Evolutionary conservation across 1,284 basidiomycete genomes (phyloP), one percentile per base, ranked within the genome.

Genomic region (Bondarzewia mesenterica): DNA sequence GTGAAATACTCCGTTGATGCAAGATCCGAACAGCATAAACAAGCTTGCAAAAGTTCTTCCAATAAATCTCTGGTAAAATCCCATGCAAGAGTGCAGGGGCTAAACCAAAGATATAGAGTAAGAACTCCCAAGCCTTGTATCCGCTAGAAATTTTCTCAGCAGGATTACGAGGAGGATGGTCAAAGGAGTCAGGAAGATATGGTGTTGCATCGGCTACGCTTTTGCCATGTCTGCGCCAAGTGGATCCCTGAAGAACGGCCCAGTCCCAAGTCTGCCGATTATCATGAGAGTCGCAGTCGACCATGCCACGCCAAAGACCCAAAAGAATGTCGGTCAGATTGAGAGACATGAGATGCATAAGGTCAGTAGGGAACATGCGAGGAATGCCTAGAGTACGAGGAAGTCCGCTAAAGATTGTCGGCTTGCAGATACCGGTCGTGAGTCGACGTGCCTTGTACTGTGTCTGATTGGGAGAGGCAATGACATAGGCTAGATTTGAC

Each of bases 311-410:
- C 61, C 63, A 66, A 2, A 72, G 56, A 1, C 42, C 15, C 1
- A 67, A 10, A 0, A 66, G 12, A 0, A 71, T 54, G 15, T 70
- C 62, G 0, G 57, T 47, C 0, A 71, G 18, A 6, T 64, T 63
- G 4, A 65, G 39, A 0, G 50, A 43, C 6, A 62, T 44, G 0
- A 67, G 54, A 43, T 73, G 70, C 69, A 73, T 72, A 14, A 68
- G 51, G 49, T 74, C 66, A 0, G 48, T 42, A 0, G 52, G 48
- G 48, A 70, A 70, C 23, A 55, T 56, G 1, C 23, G 20, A 0
- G 69, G 68, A 1, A 69, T 38, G 0, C 54, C 50, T 3, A 54
- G 46, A 10, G 3, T 3, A 15, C 35, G 40, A n/a, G 52, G 55
- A n/a, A 58, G 29, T 1, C 58, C 59, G 21, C 40, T 48, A 35